These are phyloP conservation scores for Ceratobasidium sp. DNA, from an alignment of 1,284 basidiomycete species.

Conservation along the genomic window DNA sequence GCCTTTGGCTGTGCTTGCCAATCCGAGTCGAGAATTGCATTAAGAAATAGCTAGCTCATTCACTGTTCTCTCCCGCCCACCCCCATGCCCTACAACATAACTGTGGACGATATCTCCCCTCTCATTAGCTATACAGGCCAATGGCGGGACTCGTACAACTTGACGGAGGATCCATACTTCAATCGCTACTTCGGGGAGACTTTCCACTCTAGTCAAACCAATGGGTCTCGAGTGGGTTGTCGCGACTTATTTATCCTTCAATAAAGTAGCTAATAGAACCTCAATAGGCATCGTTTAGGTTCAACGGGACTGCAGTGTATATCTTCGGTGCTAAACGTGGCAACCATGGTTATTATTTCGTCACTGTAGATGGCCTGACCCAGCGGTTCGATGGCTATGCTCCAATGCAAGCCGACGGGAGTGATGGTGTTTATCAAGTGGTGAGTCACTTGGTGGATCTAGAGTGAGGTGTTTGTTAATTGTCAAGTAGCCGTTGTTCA, in stretches of 20 bases:
- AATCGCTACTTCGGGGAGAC: conserved; percentile 29
- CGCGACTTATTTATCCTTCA: not conserved
- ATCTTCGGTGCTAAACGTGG: conserved; percentile 38
- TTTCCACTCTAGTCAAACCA: conserved; percentile 24
- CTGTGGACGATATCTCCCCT: conserved; percentile 28
- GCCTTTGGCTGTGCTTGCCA: too few relatives aligned
- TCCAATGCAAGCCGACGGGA: conserved; percentile 16
- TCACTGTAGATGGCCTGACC: conserved; percentile 18
- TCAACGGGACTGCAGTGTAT: conserved; percentile 35
- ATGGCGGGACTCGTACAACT: conserved; percentile 28
- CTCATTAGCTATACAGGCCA: conserved; percentile 26
- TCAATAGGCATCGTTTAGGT: conserved; percentile 27
- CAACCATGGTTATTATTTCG: conserved; percentile 33
- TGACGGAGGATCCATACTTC: conserved; percentile 4
- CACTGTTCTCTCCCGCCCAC: not conserved
- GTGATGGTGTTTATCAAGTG: conserved; percentile 35
- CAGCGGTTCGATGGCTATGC: conserved; percentile 40
- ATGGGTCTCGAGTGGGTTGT: conserved; percentile 27
- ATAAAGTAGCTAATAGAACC: not conserved
- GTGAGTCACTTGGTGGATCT: not conserved
- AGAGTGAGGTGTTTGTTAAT: not conserved
- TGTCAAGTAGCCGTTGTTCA: conserved; percentile 18
- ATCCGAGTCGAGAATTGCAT: too few relatives aligned
- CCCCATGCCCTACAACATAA: conserved; percentile 40
- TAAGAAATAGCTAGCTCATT: too few relatives aligned